A percentile compares a stretch with the other conserved stretches of the same genome.
Evolutionary conservation across 768 basidiomycete genomes (phyloP).

Genomic region (Suillus bovinus): DNA sequence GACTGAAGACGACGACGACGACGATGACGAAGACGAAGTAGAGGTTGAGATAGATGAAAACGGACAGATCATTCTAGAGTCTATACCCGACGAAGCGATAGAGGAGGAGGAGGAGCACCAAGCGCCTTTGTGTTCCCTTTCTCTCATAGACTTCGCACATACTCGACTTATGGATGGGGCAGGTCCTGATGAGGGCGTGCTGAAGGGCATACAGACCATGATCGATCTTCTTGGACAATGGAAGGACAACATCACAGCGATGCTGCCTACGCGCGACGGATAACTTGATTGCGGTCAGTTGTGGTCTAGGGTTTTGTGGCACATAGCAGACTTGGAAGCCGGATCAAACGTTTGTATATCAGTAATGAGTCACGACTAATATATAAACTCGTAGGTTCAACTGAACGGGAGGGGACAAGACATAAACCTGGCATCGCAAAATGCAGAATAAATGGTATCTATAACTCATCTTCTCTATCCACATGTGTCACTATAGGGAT

Average conservation of each 20-base stretch:
- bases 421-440: no score
- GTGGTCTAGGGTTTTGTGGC: no score
- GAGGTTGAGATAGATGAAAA: slow-evolving; percentile 36
- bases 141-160: slow-evolving; percentile 96
- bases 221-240: slow-evolving; percentile 60
- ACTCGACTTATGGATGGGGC: slow-evolving; percentile 63
- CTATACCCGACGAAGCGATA: slow-evolving; percentile 22
- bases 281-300: neutral
- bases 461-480: no score
- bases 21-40: slow-evolving; percentile 40
- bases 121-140: slow-evolving; percentile 51
- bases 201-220: slow-evolving; percentile 72
- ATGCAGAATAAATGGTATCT: no score
- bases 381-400: no score
- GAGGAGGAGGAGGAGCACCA: slow-evolving; percentile 24
- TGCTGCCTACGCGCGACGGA: neutral
- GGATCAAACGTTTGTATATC: no score
- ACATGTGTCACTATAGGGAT: no score
- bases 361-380: no score
- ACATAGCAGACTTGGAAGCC: neutral
- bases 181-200: slow-evolving; percentile 79
- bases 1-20: slow-evolving; percentile 34
- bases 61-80: slow-evolving; percentile 23
- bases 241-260: slow-evolving; percentile 41
- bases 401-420: no score